These are phyloP conservation scores for Fraxinus paxiana DNA, from an alignment of 305 asterid species.

Conservation along the genomic window DNA sequence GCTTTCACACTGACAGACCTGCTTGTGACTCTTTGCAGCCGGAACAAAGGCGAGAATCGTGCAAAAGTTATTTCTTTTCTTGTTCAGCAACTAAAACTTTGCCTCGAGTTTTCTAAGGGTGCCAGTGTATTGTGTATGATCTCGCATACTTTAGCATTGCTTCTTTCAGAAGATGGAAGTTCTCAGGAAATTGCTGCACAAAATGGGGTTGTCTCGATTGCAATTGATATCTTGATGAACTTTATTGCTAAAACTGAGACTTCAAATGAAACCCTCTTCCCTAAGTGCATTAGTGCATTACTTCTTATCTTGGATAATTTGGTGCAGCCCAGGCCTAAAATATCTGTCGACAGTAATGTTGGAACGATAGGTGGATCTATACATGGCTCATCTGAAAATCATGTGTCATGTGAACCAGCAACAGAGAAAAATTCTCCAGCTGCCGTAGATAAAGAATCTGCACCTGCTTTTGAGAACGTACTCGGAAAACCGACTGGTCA, in stretches of 20 bases:
- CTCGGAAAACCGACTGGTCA: slow-evolving; percentile 88
- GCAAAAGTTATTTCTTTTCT: slow-evolving; percentile 66
- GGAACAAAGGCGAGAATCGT: slow-evolving; percentile 87
- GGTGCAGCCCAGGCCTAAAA: slow-evolving; percentile 68
- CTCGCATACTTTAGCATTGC: slow-evolving; percentile 81
- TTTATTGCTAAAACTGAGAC: slow-evolving; percentile 58
- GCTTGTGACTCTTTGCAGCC: slow-evolving; percentile 74
- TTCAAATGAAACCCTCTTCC: slow-evolving; percentile 54
- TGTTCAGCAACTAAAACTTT: slow-evolving; percentile 76
- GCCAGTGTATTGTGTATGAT: slow-evolving; percentile 65
- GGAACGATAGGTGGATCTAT: slow-evolving; percentile 41
- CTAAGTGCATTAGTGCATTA: slow-evolving; percentile 81
- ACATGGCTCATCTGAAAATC: slow-evolving; percentile 49
- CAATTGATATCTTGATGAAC: slow-evolving; percentile 62
- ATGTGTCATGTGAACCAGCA: slow-evolving; percentile 47
- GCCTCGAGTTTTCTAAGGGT: slow-evolving; percentile 77
- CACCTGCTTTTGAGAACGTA: slow-evolving; percentile 52
- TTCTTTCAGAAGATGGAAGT: slow-evolving; percentile 81
- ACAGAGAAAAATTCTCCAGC: slow-evolving; percentile 36
- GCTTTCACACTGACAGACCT: slow-evolving; percentile 85
- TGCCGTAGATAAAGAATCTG: slow-evolving; percentile 47
- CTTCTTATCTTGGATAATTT: slow-evolving; percentile 89
- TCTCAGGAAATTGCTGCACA: slow-evolving; percentile 64
- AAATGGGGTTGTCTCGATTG: slow-evolving; percentile 59
- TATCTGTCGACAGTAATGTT: slow-evolving; percentile 51